Percentiles rank a stretch among this genome's conserved stretches.
phyloP scores from a whole-genome alignment of 805 yeast genomes.

The Crinitomyces ghanaensis region DNA sequence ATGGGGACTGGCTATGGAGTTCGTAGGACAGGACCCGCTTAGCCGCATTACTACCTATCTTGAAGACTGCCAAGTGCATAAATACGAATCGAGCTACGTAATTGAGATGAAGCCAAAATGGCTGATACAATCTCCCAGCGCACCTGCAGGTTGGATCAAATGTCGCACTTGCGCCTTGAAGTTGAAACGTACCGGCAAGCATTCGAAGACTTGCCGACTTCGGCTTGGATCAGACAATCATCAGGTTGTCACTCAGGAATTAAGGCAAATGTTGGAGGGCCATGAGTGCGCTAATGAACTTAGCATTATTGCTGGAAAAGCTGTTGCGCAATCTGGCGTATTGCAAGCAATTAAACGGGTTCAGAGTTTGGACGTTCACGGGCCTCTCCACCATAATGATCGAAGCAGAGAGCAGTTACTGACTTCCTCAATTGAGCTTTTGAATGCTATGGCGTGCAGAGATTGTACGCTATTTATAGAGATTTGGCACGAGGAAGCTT shows the following conservation, averaged over 20 bases:
- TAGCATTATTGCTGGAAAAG: background rate
- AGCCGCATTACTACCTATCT: background rate
- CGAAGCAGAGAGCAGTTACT: background rate
- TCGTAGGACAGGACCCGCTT: slow-evolving; percentile 1
- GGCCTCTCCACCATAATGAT: background rate
- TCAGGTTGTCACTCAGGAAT: slow-evolving; percentile 23
- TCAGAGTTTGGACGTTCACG: slow-evolving; percentile 5
- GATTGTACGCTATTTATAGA: slow-evolving; percentile 46
- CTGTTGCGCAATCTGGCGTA: slow-evolving; percentile 18
- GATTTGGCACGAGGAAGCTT: slow-evolving; percentile 21
- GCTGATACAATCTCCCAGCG: slow-evolving; percentile 36
- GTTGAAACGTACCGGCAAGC: slow-evolving; percentile 22
- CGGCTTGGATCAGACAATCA: slow-evolving; percentile 29
- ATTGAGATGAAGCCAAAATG: slow-evolving; percentile 55
- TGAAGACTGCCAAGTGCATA: background rate
- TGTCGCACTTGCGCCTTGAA: slow-evolving; percentile 52
- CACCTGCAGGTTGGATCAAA: slow-evolving; percentile 27
- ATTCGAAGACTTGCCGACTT: slow-evolving; percentile 37
- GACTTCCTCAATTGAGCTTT: slow-evolving; percentile 19
- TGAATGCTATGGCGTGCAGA: slow-evolving; percentile 42
- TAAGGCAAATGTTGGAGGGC: slow-evolving; percentile 20
- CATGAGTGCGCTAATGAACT: background rate
- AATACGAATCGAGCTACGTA: slow-evolving; percentile 14
- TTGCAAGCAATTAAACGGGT: slow-evolving; percentile 1
- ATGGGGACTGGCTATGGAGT: slow-evolving; percentile 8